A percentile compares a stretch with the other conserved stretches of the same genome.
These are phyloP conservation scores for Cercophora sp. DNA, from an alignment of 495 filamentous ascomycete species.

Conservation along the genomic window DNA sequence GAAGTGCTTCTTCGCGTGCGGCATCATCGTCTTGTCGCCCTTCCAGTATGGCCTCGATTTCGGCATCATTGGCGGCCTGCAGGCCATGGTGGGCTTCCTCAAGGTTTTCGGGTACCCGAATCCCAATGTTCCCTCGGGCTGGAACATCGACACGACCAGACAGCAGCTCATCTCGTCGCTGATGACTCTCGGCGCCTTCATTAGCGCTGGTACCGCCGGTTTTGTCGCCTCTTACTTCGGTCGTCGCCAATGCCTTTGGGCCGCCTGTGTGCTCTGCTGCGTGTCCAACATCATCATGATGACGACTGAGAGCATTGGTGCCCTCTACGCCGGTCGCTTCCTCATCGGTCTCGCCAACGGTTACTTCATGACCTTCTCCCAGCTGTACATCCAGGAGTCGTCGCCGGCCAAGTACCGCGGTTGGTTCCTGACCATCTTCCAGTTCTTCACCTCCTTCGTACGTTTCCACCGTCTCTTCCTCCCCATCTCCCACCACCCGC, in stretches of 20 bases:
- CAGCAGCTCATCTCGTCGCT: constrained; percentile 57
- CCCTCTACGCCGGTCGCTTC: constrained; percentile 53
- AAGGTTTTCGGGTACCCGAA: constrained; percentile 41
- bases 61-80: constrained; percentile 56
- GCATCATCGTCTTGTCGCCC: constrained; percentile 47
- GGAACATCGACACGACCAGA: constrained; percentile 49
- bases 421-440: constrained; percentile 41
- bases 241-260: constrained; percentile 46
- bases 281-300: constrained; percentile 56
- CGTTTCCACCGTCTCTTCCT: neutral
- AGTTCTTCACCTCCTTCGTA: constrained; percentile 38
- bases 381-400: constrained; percentile 54
- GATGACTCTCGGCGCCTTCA: constrained; percentile 59
- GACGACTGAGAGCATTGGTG: constrained; percentile 47
- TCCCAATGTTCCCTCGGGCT: constrained; percentile 43
- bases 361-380: constrained; percentile 56
- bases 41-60: constrained; percentile 65
- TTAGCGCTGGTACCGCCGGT: constrained; percentile 52
- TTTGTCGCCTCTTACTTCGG: constrained; percentile 46
- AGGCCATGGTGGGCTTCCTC: constrained; percentile 61
- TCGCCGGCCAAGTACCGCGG: constrained; percentile 49
- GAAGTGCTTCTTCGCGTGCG: constrained; percentile 41
- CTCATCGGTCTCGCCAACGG: constrained; percentile 56
- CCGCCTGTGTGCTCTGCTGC: constrained; percentile 46
- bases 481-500: neutral